These are phyloP conservation scores for Colletotrichum coccodes DNA, from an alignment of 2,329 filamentous ascomycete genomes.

Conservation along the genomic window DNA sequence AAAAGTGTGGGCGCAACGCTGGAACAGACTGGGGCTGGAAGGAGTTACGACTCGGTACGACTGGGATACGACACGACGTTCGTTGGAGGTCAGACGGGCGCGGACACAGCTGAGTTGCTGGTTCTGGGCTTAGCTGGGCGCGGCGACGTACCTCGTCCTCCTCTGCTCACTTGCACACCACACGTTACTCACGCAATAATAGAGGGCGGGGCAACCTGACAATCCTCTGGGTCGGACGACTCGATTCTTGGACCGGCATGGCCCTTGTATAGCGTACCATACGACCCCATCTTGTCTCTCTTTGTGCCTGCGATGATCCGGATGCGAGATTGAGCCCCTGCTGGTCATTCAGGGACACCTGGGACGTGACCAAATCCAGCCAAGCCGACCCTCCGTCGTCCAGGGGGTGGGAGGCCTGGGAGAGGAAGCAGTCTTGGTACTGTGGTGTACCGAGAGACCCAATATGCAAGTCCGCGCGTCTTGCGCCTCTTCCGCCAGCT, in stretches of 20 bases:
- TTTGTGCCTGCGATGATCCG: slow-evolving; percentile 16
- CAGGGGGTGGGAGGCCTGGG: neutral
- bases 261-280: neutral
- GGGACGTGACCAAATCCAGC: neutral
- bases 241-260: neutral
- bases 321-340: slow-evolving; percentile 19
- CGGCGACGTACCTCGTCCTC: neutral
- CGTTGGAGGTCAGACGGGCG: slow-evolving; percentile 38
- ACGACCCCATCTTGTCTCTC: neutral
- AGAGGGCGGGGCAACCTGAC: slow-evolving; percentile 27
- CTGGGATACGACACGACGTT: neutral
- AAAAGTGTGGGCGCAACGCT: slow-evolving; percentile 20
- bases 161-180: neutral
- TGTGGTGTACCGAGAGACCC: neutral
- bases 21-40: slow-evolving; percentile 3
- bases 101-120: slow-evolving; percentile 1
- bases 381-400: slow-evolving; percentile 13
- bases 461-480: slow-evolving; percentile 28
- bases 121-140: neutral
- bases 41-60: neutral
- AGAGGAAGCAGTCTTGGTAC: neutral
- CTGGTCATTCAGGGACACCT: slow-evolving; percentile 9
- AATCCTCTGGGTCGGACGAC: slow-evolving; percentile 17
- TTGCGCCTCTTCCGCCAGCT: neutral
- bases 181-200: neutral